Evolutionary conservation across 2,329 filamentous ascomycete species (phyloP).

Genomic region (Trichoderma pleuroti): DNA sequence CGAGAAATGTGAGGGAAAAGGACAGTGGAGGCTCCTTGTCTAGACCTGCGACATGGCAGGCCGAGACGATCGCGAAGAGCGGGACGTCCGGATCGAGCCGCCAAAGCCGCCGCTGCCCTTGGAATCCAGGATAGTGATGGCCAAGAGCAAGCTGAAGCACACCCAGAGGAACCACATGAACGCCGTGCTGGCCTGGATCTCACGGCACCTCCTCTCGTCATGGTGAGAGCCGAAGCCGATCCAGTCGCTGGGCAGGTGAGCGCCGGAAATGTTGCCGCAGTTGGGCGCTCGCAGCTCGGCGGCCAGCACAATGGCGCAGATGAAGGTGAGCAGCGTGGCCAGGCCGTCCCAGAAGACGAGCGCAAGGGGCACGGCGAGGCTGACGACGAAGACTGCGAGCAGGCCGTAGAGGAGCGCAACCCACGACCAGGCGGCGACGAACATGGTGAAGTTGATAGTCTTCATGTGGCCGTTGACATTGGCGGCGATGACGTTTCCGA

Average conservation of each 20-base stretch:
- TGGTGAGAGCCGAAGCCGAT: constrained; percentile 61
- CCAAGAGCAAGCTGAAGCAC: constrained; percentile 54
- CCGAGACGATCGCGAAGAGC: constrained; percentile 31
- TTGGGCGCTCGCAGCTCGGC: constrained; percentile 66
- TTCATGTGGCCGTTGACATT: constrained; percentile 43
- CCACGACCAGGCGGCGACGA: constrained; percentile 64
- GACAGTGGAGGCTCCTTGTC: too few relatives aligned
- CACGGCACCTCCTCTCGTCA: constrained; percentile 63
- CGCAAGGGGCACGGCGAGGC: constrained; percentile 49
- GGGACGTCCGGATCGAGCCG: constrained; percentile 18
- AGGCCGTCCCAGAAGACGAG: constrained; percentile 55
- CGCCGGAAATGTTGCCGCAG: constrained; percentile 53
- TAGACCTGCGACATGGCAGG: constrained; percentile 56
- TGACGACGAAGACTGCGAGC: constrained; percentile 51
- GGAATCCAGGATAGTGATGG: constrained; percentile 53
- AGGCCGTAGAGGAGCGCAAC: constrained; percentile 62
- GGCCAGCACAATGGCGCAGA: constrained; percentile 66
- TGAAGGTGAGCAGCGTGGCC: constrained; percentile 66
- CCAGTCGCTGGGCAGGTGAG: constrained; percentile 42
- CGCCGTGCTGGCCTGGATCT: constrained; percentile 69
- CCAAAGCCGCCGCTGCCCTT: constrained; percentile 40
- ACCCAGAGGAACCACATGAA: constrained; percentile 79
- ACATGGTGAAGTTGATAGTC: constrained; percentile 64
- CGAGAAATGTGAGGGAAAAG: not conserved
- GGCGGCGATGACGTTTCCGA: constrained; percentile 55